These are phyloP conservation scores for Aspergillus aculeatus DNA, from an alignment of 2,329 filamentous ascomycete species.

Conservation along the genomic window DNA sequence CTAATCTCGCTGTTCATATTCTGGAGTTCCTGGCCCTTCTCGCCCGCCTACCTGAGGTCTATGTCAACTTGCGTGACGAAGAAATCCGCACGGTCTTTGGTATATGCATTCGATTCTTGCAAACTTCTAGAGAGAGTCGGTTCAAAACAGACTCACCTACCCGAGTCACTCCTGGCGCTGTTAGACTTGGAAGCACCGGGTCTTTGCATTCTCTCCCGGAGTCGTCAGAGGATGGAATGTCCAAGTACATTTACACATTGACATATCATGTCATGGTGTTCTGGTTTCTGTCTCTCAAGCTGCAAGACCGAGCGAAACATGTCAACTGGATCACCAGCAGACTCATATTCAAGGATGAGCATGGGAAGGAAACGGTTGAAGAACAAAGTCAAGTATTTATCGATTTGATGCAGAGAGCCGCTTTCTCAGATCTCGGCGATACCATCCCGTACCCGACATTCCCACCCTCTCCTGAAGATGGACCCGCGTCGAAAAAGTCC, in stretches of 20 bases:
- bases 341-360: conserved; percentile 71
- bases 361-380: conserved; percentile 73
- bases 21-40: conserved; percentile 91
- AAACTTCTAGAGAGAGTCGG: conserved; percentile 71
- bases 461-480: conserved; percentile 42
- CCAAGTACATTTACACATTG: conserved; percentile 89
- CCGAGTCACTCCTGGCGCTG: conserved; percentile 35
- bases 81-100: conserved; percentile 94
- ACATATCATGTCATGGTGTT: conserved; percentile 95
- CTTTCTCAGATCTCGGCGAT: conserved; percentile 82
- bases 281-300: conserved; percentile 89
- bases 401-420: conserved; percentile 88
- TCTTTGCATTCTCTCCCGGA: conserved; percentile 32
- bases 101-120: conserved; percentile 89
- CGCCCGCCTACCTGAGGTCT: conserved; percentile 78
- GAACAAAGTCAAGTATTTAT: conserved; percentile 92
- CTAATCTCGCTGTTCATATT: conserved; percentile 88
- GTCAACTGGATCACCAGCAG: conserved; percentile 89
- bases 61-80: conserved; percentile 84
- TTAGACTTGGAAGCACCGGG: conserved; percentile 45
- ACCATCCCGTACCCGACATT: conserved; percentile 46
- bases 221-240: conserved; percentile 66
- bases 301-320: conserved; percentile 77
- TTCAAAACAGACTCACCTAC: conserved; percentile 34
- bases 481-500: conserved; percentile 46